Percentiles rank a stretch among this genome's conserved stretches.
Evolutionary conservation across 129 eudicot species (phyloP).

Genomic region (Helichrysum umbraculigerum): DNA sequence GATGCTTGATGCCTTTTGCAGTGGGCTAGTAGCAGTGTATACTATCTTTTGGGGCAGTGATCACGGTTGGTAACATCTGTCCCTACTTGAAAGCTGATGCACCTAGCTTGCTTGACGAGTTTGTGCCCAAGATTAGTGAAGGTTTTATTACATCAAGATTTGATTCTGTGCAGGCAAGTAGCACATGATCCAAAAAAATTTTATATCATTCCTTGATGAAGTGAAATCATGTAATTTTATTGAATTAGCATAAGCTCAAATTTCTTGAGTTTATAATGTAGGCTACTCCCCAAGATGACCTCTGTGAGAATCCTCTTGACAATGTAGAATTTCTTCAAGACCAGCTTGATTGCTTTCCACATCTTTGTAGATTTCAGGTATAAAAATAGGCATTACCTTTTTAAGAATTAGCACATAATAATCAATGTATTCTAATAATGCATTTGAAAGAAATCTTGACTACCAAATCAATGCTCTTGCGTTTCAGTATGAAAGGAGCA

Average conservation of each 20-base stretch:
- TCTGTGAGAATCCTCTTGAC: conserved; percentile 88
- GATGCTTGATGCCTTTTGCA: conserved; percentile 38
- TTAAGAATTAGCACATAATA: not conserved
- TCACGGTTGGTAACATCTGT: conserved; percentile 87
- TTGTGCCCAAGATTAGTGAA: conserved; percentile 95
- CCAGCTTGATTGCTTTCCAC: conserved; percentile 87
- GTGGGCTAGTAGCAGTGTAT: conserved; percentile 99
- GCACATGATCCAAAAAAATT: not conserved
- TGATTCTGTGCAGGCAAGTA: conserved; percentile 84
- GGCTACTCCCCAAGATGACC: conserved; percentile 77
- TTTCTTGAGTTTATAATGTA: conserved; percentile 33
- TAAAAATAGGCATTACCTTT: conserved; percentile 17
- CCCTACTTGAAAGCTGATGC: conserved; percentile 92
- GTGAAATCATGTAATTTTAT: not conserved
- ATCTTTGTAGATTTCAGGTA: conserved; percentile 94
- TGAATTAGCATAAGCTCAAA: conserved; percentile 4
- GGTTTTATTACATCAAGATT: conserved; percentile 89
- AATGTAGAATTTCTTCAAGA: conserved; percentile 96
- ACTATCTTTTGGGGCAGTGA: conserved; percentile 93
- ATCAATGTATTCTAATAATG: no score
- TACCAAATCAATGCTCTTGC: conserved; percentile 14
- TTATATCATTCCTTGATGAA: conserved; percentile 9
- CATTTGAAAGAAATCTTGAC: conserved; percentile 7
- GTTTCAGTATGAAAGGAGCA: conserved; percentile 83
- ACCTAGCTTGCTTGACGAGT: conserved; percentile 81